These are phyloP conservation scores for Achaetomium macrosporum DNA, from an alignment of 2,329 filamentous ascomycete species.

Conservation along the genomic window DNA sequence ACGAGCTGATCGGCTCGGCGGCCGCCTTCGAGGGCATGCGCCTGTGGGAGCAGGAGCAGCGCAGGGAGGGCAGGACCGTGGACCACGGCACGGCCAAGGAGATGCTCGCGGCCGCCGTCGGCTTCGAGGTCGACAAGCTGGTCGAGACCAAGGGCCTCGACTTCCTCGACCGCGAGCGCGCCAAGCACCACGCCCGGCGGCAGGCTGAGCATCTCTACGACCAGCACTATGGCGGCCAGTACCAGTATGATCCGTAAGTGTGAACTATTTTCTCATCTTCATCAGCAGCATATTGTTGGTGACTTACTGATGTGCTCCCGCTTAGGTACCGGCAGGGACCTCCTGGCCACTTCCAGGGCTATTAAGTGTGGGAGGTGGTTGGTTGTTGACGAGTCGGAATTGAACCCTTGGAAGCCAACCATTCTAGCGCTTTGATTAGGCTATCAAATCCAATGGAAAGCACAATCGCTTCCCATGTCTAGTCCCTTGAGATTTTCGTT, in stretches of 20 bases:
- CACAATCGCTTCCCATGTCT: too few relatives aligned
- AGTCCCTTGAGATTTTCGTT: too few relatives aligned
- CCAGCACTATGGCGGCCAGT: slow-evolving; percentile 49
- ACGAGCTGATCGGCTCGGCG: slow-evolving; percentile 70
- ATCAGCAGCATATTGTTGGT: not conserved
- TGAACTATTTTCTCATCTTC: not conserved
- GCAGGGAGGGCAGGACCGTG: slow-evolving; percentile 63
- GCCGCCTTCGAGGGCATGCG: slow-evolving; percentile 77
- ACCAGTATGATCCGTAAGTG: slow-evolving; percentile 54
- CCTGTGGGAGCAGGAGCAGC: slow-evolving; percentile 70
- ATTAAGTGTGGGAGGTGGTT: not conserved
- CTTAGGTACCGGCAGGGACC: not conserved
- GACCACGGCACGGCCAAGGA: slow-evolving; percentile 74
- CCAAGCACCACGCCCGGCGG: slow-evolving; percentile 53
- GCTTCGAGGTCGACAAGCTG: slow-evolving; percentile 70
- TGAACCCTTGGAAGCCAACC: not conserved
- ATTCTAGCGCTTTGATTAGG: not conserved
- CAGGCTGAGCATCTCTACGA: slow-evolving; percentile 57
- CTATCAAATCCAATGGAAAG: too few relatives aligned
- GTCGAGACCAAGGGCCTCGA: slow-evolving; percentile 65
- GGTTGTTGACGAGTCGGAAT: not conserved
- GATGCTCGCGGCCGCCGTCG: slow-evolving; percentile 64
- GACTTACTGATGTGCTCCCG: not conserved
- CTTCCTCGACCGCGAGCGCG: slow-evolving; percentile 50
- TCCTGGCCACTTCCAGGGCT: not conserved